Conservation (phyloP, 441 rosid species). For the Aleurites moluccanus region DNA sequence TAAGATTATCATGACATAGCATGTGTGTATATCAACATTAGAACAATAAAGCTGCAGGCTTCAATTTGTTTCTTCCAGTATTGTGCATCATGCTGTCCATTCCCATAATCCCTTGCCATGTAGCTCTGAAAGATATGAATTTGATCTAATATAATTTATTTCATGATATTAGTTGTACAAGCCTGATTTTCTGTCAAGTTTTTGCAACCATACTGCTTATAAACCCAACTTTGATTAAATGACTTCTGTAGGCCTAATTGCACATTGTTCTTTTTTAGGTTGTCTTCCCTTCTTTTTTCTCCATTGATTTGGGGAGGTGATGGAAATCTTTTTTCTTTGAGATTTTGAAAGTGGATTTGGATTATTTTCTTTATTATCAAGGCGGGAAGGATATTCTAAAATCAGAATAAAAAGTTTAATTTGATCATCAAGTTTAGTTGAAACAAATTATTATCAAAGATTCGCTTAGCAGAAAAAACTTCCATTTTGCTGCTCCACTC, state of each 20-base stretch:
- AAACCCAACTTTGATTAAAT: background rate
- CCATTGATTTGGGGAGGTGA: background rate
- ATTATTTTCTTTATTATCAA: constrained; percentile 8
- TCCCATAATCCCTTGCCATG: background rate
- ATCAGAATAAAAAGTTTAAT: background rate
- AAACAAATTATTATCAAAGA: background rate
- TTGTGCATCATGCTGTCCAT: background rate
- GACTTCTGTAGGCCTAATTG: background rate
- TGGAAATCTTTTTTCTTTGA: background rate
- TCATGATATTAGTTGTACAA: background rate
- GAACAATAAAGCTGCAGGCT: too few relatives aligned
- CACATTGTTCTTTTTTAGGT: background rate
- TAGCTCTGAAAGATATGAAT: background rate
- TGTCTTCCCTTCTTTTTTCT: background rate
- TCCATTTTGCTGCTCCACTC: background rate
- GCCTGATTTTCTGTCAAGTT: background rate
- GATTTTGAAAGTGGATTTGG: background rate
- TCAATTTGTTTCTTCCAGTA: background rate
- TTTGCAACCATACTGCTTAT: background rate
- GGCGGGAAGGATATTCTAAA: background rate
- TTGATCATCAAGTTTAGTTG: background rate
- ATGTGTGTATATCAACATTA: too few relatives aligned
- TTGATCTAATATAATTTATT: background rate
- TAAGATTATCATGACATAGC: too few relatives aligned
- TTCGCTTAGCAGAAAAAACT: background rate